These are phyloP conservation scores for Colletotrichum falcatum DNA, from an alignment of 2,329 filamentous ascomycete species.

Conservation along the genomic window DNA sequence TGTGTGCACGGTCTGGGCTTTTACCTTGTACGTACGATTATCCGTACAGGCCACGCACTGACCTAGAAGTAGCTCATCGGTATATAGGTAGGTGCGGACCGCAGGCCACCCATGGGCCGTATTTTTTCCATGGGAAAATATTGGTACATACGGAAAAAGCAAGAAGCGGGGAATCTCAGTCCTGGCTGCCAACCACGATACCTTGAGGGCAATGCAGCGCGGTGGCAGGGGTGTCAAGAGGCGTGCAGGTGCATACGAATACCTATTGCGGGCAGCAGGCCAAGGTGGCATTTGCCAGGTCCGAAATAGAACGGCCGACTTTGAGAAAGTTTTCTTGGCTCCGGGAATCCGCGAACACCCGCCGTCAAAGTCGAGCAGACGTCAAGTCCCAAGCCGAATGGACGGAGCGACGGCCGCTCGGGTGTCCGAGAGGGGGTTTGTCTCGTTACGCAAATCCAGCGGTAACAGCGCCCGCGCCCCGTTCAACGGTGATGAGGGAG, in stretches of 20 bases:
- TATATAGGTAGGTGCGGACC: too few species aligned
- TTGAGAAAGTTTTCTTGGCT: neutral
- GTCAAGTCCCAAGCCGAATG: neutral
- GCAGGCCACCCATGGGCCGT: too few species aligned
- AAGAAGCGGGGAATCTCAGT: slow-evolving; percentile 25
- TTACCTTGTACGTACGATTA: too few species aligned
- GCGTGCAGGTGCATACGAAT: neutral
- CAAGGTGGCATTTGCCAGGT: slow-evolving; percentile 28
- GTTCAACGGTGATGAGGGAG: neutral
- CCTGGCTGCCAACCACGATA: slow-evolving; percentile 8
- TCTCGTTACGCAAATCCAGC: neutral
- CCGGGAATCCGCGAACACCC: neutral
- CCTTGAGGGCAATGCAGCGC: slow-evolving; percentile 1
- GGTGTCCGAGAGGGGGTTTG: neutral
- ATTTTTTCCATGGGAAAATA: slow-evolving; percentile 1
- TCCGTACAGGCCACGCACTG: neutral
- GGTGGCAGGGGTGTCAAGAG: slow-evolving; percentile 7
- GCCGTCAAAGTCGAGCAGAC: neutral
- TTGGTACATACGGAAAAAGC: slow-evolving; percentile 18
- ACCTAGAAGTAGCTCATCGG: neutral
- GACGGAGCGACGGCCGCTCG: neutral
- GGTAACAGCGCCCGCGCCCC: neutral
- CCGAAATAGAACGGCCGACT: slow-evolving; percentile 30
- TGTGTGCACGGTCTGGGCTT: slow-evolving; percentile 7
- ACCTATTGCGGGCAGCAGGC: neutral